Evolutionary conservation across 495 filamentous ascomycete genomes (phyloP), one percentile per base, ranked within the genome.

Genomic region (Friedmanniomyces simplex): DNA sequence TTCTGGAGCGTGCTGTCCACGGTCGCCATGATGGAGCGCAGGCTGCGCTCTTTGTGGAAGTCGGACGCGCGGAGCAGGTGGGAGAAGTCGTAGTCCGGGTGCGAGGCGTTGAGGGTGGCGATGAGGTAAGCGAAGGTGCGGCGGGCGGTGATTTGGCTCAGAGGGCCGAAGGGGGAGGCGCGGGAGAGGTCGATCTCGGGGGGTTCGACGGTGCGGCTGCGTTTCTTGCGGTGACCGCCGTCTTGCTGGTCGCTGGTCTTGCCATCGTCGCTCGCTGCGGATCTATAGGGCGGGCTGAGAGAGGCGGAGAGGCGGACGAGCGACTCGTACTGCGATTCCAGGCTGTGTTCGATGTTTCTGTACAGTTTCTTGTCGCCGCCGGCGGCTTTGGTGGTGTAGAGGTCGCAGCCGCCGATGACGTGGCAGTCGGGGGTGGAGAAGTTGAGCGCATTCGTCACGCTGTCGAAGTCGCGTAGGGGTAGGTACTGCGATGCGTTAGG

Each of bases 41-140:
- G 68, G 55, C 81, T 82, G 22, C 81, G 74, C 74, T 95, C 88
- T 41, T 85, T 82, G 46, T 81, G 80, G 71, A 98, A 98, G 67
- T 97, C 93, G 11, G 82, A 78, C 1, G 91, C 90, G 28, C 89
- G 83, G 56, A 96, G 76, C 50, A 90, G 82, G 58, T 95, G 84
- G 1, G 88, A 93, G 72, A 97, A 97, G 71, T 97, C 91, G 69
- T 99, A 99, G 68, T 99, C 94, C 0, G 90, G 86, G 71, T 99
- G 91, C 39, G 86, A 91, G 0, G 91, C 91, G 63, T 99, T 99
- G n/a, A 99, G 77, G 0, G 94, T 96, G 13, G 93, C 93, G 66
- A 97, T 96, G 56, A 97, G 70, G 70, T 97, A 97, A 41, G 93
- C 90, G 71, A 93, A 97, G 0, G 88, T 95, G 48, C 90, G 83